Percentiles rank a stretch among this genome's conserved stretches.
Conservation (phyloP, 1,139 yeast species). For the Yamadazyma sp. region DNA sequence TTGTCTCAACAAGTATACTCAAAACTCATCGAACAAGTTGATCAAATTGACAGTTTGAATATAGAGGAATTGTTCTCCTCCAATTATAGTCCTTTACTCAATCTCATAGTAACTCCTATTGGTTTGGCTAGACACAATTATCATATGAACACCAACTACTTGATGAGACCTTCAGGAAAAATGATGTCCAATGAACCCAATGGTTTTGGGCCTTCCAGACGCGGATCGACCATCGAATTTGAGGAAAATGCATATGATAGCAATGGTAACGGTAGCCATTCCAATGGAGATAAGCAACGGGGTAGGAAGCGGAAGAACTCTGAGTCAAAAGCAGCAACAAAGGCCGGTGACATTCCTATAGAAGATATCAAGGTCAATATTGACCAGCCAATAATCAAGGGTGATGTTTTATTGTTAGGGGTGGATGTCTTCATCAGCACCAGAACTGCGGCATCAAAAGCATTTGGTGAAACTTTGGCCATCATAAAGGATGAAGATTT, state of each 20-base stretch:
- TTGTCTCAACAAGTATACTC: conserved; percentile 67
- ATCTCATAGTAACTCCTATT: conserved; percentile 85
- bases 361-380: conserved; percentile 72
- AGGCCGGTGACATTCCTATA: conserved; percentile 47
- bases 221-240: conserved; percentile 15
- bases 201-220: conserved; percentile 15
- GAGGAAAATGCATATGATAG: conserved; percentile 16
- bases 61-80: conserved; percentile 50
- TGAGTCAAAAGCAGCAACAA: conserved; percentile 17
- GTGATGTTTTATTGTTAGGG: conserved; percentile 88
- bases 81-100: conserved; percentile 63
- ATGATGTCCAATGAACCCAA: conserved; percentile 29
- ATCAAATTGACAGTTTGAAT: conserved; percentile 26
- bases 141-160: conserved; percentile 71
- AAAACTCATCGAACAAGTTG: conserved; percentile 51
- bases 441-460: conserved; percentile 73
- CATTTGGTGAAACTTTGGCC: conserved; percentile 72
- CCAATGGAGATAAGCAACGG: conserved; percentile 18
- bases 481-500: conserved; percentile 43
- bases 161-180: conserved; percentile 80
- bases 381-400: conserved; percentile 88
- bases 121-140: conserved; percentile 90
- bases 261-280: conserved; percentile 9
- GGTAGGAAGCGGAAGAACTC: conserved; percentile 38
- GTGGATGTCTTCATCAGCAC: conserved; percentile 72